Evolutionary conservation across 2,329 filamentous ascomycete genomes (phyloP), one percentile per base, ranked within the genome.

Genomic region (Diaporthe humulicola): DNA sequence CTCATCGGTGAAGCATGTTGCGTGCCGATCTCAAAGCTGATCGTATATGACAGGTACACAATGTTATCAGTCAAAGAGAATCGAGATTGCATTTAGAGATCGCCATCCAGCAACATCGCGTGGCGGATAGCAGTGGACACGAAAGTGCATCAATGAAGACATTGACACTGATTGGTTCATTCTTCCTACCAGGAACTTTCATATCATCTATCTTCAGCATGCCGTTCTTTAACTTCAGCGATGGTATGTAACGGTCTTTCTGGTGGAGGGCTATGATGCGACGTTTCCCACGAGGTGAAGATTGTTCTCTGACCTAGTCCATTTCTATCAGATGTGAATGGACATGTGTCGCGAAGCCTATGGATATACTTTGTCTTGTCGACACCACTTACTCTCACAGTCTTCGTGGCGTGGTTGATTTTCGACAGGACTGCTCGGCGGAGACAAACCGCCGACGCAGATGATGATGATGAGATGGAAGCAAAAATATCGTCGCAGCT

Each of bases 31-130:
- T 25, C 15, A 1, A 5, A 6, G 48, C n/a, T 52, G 8, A 52
- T 28, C 9, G 14, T 52, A 42, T 9, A n/a, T 3, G 15, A 17
- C 48, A 83, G 82, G 78, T 84, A 36, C 80, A 82, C 60, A 82
- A 80, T 58, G 81, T 84, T 50, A 81, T 83, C 42, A 79, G 79
- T 2, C 82, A 84, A 72, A 79, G 81, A 73, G 83, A 84, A 72
- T 81, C 80, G 14, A 80, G 82, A 61, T 76, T 84, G 1, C 83
- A 81, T 52, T 79, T 83, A 25, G 77, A 82, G 61, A 83, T 79
- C 9, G 76, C 79, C 2, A 72, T 75, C 15, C 76, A 79, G 45
- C 78, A 80, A 60, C 77, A 76, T 19, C 76, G 73, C n/a, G 70
- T 79, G 42, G 78, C 78, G 14, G 60, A 78, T 58, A 72, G 76